Evolutionary conservation across 345 rosid genomes (phyloP), one percentile per base, ranked within the genome.

Genomic region (Physaria fendleri): DNA sequence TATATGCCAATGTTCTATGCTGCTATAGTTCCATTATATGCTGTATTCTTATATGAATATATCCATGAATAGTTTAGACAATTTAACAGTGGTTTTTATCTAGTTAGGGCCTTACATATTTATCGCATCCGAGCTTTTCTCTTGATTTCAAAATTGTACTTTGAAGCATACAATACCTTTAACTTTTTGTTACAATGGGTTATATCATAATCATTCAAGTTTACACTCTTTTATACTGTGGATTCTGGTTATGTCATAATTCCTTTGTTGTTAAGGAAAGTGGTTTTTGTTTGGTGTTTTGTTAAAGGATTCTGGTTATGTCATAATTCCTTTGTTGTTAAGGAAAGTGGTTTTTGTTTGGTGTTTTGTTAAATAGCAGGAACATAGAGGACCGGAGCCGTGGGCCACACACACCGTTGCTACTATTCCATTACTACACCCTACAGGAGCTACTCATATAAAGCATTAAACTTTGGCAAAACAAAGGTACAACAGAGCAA

Each of bases 221-320:
- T 62, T 62, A 55, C 52, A 34, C 39, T 21, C 44, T 70, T 47
- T 55, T 1, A 56, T 62, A 59, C 25, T 29, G 56, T 53, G 62
- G 34, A 61, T 69, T 33, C 57, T 53, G 32, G 49, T 2, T 53
- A 61, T 69, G 52, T 54, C 45, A 56, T 48, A 56, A 30, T 70
- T 70, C 41, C 74, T 70, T 70, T 70, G 74, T 56, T 70, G 64
- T 63, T 70, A 70, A 70, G 74, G 69, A 70, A 69, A 69, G 74
- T 69, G 68, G 30, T 69, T 61, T n/a, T n/a, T n/a, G n/a, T n/a
- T n/a, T n/a, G n/a, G n/a, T n/a, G n/a, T n/a, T n/a, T n/a, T n/a
- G n/a, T n/a, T n/a, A n/a, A n/a, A n/a, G 62, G 34, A 61, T 69
- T 33, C 57, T 53, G 32, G 49, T 2, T 53, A 61, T 69, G 52